A percentile compares a stretch with the other conserved stretches of the same genome.
These are phyloP conservation scores for Fremontodendron californicum DNA, from an alignment of 345 rosid genomes.

Conservation along the genomic window DNA sequence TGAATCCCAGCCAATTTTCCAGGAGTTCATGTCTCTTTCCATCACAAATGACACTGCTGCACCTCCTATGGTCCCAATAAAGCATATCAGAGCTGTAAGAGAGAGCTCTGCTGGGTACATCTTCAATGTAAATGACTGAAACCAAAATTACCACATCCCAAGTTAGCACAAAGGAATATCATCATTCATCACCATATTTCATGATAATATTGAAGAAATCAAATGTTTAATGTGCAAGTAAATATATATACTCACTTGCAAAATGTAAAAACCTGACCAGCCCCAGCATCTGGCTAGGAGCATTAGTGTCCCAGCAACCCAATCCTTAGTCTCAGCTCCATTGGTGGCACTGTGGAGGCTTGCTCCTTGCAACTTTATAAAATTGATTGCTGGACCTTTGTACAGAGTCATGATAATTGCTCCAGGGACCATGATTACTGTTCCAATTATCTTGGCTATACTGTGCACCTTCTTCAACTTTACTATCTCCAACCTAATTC, in stretches of 20 bases:
- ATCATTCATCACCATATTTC: neutral
- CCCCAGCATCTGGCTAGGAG: conserved; percentile 52
- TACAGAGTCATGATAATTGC: conserved; percentile 89
- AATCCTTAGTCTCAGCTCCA: conserved; percentile 33
- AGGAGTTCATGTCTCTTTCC: conserved; percentile 66
- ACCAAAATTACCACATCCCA: neutral
- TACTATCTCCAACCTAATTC: conserved; percentile 62
- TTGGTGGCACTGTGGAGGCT: conserved; percentile 31
- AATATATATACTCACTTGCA: conserved; percentile 51
- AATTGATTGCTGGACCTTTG: conserved; percentile 80
- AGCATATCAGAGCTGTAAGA: conserved; percentile 62
- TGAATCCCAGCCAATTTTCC: conserved; percentile 78
- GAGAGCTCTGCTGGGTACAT: conserved; percentile 88
- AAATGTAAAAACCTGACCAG: conserved; percentile 80
- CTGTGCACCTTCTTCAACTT: conserved; percentile 57
- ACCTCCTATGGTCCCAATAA: conserved; percentile 65
- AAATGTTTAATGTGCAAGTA: neutral
- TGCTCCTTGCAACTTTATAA: conserved; percentile 31
- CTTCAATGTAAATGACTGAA: conserved; percentile 71
- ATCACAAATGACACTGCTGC: conserved; percentile 43
- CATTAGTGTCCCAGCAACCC: conserved; percentile 65
- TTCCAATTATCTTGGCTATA: conserved; percentile 76
- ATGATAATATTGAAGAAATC: neutral
- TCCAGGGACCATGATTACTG: conserved; percentile 67
- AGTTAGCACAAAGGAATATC: neutral